phyloP scores from a whole-genome alignment of 2,329 filamentous ascomycete genomes.

The Aspergillaceae sp. region DNA sequence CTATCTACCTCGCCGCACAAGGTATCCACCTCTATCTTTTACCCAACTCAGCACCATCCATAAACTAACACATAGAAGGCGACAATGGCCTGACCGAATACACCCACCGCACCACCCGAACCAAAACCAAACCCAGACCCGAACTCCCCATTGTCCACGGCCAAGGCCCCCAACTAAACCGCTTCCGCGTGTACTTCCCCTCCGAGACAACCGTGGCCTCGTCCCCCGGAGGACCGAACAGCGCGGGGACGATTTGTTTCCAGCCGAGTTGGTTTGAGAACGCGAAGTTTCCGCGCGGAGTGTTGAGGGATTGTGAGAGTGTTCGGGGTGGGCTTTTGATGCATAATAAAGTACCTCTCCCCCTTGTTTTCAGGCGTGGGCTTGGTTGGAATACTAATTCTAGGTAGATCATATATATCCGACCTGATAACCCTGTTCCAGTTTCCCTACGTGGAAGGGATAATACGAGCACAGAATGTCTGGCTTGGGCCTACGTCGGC shows the following conservation, averaged over 20 bases:
- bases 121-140: slow-evolving; percentile 19
- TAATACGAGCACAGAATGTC: slow-evolving; percentile 18
- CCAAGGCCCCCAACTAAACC: slow-evolving; percentile 17
- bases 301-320: slow-evolving; percentile 70
- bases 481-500: slow-evolving; percentile 75
- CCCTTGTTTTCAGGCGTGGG: background rate
- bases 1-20: slow-evolving; percentile 51
- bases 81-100: slow-evolving; percentile 40
- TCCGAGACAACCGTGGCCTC: slow-evolving; percentile 58
- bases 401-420: slow-evolving; percentile 26
- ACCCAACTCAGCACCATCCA: background rate
- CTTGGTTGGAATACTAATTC: background rate
- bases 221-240: slow-evolving; percentile 55
- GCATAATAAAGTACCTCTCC: slow-evolving; percentile 68
- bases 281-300: slow-evolving; percentile 58
- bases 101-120: slow-evolving; percentile 26
- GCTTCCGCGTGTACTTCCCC: slow-evolving; percentile 72
- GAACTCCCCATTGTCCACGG: background rate
- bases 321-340: slow-evolving; percentile 64
- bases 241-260: slow-evolving; percentile 76
- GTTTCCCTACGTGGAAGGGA: background rate
- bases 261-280: slow-evolving; percentile 63
- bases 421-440: slow-evolving; percentile 18
- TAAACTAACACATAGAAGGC: slow-evolving; percentile 23
- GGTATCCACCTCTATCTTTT: slow-evolving; percentile 29